These are phyloP conservation scores for Aspergillus ostianus DNA, from an alignment of 495 filamentous ascomycete genomes.

Conservation along the genomic window DNA sequence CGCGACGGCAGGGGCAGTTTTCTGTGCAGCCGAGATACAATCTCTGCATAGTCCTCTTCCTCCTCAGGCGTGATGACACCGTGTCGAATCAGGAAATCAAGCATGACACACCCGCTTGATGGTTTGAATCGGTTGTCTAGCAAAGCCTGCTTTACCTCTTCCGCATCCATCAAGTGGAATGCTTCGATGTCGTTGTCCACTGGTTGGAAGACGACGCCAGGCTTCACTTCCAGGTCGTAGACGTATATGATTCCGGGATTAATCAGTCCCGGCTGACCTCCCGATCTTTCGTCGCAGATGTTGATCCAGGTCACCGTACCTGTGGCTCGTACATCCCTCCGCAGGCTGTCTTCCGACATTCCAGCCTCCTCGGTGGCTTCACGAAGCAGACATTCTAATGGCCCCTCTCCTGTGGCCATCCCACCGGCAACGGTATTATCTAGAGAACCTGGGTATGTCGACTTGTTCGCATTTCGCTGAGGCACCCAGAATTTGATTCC, in stretches of 20 bases:
- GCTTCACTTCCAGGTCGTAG: slow-evolving; percentile 6
- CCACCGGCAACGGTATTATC: slow-evolving; percentile 57
- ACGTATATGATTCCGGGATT: slow-evolving; percentile 10
- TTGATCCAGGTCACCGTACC: slow-evolving; percentile 11
- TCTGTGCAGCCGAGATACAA: slow-evolving; percentile 47
- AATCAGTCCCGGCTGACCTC: slow-evolving; percentile 6
- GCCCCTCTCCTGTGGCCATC: slow-evolving; percentile 40
- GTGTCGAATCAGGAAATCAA: slow-evolving; percentile 55
- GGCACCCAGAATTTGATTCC: slow-evolving; percentile 51
- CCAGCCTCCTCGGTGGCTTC: slow-evolving; percentile 53
- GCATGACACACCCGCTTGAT: slow-evolving; percentile 42
- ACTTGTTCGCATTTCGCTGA: slow-evolving; percentile 40
- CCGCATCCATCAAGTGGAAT: slow-evolving; percentile 39
- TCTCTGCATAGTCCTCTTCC: slow-evolving; percentile 48
- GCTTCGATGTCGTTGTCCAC: slow-evolving; percentile 6
- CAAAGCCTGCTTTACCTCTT: slow-evolving; percentile 44
- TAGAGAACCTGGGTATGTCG: slow-evolving; percentile 49
- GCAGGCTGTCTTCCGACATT: background rate
- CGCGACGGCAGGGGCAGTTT: slow-evolving; percentile 6
- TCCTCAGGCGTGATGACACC: slow-evolving; percentile 49
- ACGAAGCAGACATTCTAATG: slow-evolving; percentile 50
- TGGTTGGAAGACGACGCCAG: slow-evolving; percentile 1
- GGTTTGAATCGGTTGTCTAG: slow-evolving; percentile 50
- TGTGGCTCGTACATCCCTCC: slow-evolving; percentile 4
- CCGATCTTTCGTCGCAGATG: slow-evolving; percentile 6